These are phyloP conservation scores for Monilinia vaccinii-corymbosi DNA, from an alignment of 2,329 filamentous ascomycete species.

Conservation along the genomic window DNA sequence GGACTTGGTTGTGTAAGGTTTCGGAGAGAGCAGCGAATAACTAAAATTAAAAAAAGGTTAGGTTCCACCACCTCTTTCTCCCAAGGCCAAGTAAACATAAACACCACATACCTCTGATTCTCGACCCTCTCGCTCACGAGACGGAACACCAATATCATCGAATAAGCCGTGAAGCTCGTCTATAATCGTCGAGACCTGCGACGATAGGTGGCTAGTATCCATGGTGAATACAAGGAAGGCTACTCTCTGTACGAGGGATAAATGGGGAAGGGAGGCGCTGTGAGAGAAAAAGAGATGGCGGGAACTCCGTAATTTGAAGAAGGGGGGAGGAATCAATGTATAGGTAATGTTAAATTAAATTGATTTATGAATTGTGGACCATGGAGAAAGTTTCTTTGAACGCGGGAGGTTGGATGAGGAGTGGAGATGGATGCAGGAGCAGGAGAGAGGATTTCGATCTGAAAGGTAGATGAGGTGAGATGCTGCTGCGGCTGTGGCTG, in stretches of 20 bases:
- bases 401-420: not conserved
- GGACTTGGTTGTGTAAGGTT: conserved; percentile 82
- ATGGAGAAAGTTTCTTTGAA: not conserved
- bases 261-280: not conserved
- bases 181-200: conserved; percentile 93
- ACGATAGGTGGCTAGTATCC: conserved; percentile 86
- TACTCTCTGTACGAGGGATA: not conserved
- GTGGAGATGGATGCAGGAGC: not conserved
- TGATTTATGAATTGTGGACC: not conserved
- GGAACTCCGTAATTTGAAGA: conserved; percentile 1
- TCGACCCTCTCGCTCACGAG: conserved; percentile 81
- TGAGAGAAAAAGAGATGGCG: not conserved
- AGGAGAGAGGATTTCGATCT: not conserved
- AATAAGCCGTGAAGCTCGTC: conserved; percentile 88
- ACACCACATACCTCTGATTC: conserved; percentile 68
- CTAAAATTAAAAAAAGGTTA: conserved; percentile 36
- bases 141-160: conserved; percentile 93
- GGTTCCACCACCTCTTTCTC: conserved; percentile 3
- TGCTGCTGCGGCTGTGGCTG: no score
- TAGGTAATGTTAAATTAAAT: not conserved
- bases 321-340: conserved; percentile 1
- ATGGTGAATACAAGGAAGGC: conserved; percentile 37
- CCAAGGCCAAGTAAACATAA: not conserved
- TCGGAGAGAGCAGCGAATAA: conserved; percentile 88
- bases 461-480: no score